Evolutionary conservation across 2,329 filamentous ascomycete species (phyloP).

Genomic region (Pleurostoma richardsiae): DNA sequence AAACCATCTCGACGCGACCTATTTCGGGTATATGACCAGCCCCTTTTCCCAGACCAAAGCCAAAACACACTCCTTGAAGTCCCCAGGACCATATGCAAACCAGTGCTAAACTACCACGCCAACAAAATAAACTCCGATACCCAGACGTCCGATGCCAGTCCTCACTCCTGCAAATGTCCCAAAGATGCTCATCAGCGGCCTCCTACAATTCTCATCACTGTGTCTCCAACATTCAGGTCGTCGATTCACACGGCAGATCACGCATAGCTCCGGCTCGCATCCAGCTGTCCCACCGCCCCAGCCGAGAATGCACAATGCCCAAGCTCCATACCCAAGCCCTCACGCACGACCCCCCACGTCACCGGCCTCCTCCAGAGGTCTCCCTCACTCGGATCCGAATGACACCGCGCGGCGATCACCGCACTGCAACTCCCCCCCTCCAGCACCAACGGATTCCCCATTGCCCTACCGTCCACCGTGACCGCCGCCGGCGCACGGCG

Average conservation of each 20-base stretch:
- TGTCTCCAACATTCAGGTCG: not conserved
- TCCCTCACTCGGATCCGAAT: constrained; percentile 24
- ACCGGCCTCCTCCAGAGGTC: constrained; percentile 31
- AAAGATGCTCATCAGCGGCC: not conserved
- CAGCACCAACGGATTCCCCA: constrained; percentile 44
- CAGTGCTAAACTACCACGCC: not conserved
- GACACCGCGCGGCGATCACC: constrained; percentile 45
- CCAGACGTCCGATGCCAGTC: not conserved
- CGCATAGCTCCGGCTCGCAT: constrained; percentile 31
- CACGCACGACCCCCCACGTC: constrained; percentile 40
- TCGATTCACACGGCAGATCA: constrained; percentile 6
- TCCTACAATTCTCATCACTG: not conserved
- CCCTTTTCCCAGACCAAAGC: not conserved
- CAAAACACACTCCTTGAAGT: not conserved
- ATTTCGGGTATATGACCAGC: not conserved
- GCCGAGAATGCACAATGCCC: constrained; percentile 40
- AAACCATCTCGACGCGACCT: too few species aligned
- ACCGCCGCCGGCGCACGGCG: constrained; percentile 29
- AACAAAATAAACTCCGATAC: not conserved
- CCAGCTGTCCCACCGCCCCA: constrained; percentile 24
- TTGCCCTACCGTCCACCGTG: constrained; percentile 24
- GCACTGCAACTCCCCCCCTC: constrained; percentile 44
- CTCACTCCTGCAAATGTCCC: not conserved
- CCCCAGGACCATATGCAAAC: not conserved
- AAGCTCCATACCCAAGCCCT: constrained; percentile 28